phyloP scores from a whole-genome alignment of 352 stramenopile genomes.

The Pythium volutum region DNA sequence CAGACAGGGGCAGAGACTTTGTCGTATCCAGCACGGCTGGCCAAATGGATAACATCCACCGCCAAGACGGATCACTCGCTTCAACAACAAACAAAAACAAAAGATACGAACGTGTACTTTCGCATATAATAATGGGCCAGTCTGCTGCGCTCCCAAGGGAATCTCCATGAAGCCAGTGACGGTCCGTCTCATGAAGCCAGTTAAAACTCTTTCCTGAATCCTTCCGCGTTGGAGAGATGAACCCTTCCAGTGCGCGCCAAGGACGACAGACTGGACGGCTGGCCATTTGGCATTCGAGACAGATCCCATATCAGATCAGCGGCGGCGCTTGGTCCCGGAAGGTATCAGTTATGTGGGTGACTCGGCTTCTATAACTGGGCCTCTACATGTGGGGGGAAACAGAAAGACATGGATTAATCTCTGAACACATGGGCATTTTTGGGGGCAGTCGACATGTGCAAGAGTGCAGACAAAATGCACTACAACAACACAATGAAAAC shows the following conservation, averaged over 20 bases:
- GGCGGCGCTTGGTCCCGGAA: neutral
- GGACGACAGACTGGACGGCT: neutral
- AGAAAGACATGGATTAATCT: conserved; percentile 10
- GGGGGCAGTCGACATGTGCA: neutral
- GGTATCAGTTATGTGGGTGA: too few relatives aligned
- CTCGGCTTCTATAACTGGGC: conserved; percentile 28
- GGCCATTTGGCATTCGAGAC: neutral
- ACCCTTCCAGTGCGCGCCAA: neutral
- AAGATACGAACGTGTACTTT: conserved; percentile 5
- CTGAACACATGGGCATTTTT: conserved; percentile 1
- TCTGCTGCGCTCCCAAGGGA: neutral
- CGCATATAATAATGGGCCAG: conserved; percentile 15
- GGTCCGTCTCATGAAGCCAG: conserved; percentile 7
- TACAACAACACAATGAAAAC: conserved; percentile 15
- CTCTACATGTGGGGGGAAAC: conserved; percentile 8
- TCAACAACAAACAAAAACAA: neutral
- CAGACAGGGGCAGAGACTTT: too few relatives aligned
- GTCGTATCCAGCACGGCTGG: neutral
- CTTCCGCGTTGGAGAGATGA: neutral
- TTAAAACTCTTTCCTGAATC: neutral
- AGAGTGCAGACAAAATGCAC: neutral
- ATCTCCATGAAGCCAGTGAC: neutral
- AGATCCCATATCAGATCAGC: too few relatives aligned
- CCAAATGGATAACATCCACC: neutral
- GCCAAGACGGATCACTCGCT: neutral